phyloP scores from a whole-genome alignment of 1,139 yeast species.

The Pichia cactophila region DNA sequence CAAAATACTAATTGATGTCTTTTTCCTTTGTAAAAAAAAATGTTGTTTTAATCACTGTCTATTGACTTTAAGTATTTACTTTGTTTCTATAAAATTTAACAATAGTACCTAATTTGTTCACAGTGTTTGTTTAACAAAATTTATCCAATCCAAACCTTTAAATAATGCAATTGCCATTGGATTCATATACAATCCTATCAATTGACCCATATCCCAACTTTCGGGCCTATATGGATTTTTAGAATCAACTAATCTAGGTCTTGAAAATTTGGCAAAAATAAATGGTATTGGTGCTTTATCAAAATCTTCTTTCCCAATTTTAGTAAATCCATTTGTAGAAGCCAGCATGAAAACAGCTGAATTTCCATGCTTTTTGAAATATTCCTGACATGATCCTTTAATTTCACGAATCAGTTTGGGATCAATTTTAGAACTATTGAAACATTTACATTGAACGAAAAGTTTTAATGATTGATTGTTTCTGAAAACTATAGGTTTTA shows the following conservation, averaged over 20 bases:
- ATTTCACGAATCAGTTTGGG: constrained; percentile 29
- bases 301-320: constrained; percentile 50
- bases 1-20: constrained; percentile 20
- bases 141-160: constrained; percentile 33
- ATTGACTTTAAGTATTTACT: not conserved
- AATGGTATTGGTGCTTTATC: constrained; percentile 46
- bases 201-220: constrained; percentile 37
- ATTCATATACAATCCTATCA: constrained; percentile 37
- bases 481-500: constrained; percentile 26
- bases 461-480: constrained; percentile 16
- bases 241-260: constrained; percentile 21
- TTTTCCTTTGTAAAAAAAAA: too few species aligned
- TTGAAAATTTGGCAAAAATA: constrained; percentile 40
- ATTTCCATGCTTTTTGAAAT: constrained; percentile 32
- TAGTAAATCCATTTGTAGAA: constrained; percentile 54
- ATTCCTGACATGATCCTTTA: constrained; percentile 26
- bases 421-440: constrained; percentile 20
- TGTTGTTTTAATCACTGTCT: not conserved
- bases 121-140: constrained; percentile 8
- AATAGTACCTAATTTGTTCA: not conserved
- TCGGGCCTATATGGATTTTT: constrained; percentile 30
- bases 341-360: constrained; percentile 48
- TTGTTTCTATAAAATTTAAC: not conserved
- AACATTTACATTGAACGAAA: constrained; percentile 26
- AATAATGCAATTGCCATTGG: constrained; percentile 34